phyloP scores from a whole-genome alignment of 1,284 basidiomycete genomes.

The Naganishia sp. region DNA sequence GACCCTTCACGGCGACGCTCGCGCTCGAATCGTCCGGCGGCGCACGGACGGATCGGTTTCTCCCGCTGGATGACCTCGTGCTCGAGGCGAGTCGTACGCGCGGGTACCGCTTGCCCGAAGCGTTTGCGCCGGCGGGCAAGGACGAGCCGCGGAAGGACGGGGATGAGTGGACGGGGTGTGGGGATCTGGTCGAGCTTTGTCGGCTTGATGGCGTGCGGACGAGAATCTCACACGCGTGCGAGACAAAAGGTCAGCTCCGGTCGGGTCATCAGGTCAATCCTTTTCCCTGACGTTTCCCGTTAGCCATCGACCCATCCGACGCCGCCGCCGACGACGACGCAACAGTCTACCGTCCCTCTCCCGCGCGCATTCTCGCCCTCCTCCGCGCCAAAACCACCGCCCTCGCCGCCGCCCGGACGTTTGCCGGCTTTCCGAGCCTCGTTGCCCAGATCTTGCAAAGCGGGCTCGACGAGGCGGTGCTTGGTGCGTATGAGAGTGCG shows the following conservation, averaged over 20 bases:
- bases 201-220: slow-evolving; percentile 5
- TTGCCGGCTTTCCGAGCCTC: slow-evolving; percentile 13
- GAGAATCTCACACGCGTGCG: slow-evolving; percentile 9
- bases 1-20: slow-evolving; percentile 4
- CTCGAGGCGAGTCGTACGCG: slow-evolving; percentile 5
- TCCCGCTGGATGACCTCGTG: slow-evolving; percentile 31
- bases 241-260: no score
- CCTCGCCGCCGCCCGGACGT: slow-evolving; percentile 6
- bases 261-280: no score
- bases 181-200: slow-evolving; percentile 27
- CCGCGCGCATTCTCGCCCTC: slow-evolving; percentile 1
- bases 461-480: slow-evolving; percentile 14
- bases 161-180: slow-evolving; percentile 19
- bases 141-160: slow-evolving; percentile 11
- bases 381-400: slow-evolving; percentile 16
- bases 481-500: slow-evolving; percentile 4
- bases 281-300: not conserved
- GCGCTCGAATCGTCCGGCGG: not conserved
- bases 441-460: slow-evolving; percentile 17
- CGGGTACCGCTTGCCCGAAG: slow-evolving; percentile 4
- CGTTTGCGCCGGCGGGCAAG: slow-evolving; percentile 13
- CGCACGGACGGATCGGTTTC: slow-evolving; percentile 21
- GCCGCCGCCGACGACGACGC: not conserved
- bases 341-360: slow-evolving; percentile 30
- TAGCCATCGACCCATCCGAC: not conserved